Evolutionary conservation across 768 basidiomycete species (phyloP).

Genomic region (Austroboletus eburneus): DNA sequence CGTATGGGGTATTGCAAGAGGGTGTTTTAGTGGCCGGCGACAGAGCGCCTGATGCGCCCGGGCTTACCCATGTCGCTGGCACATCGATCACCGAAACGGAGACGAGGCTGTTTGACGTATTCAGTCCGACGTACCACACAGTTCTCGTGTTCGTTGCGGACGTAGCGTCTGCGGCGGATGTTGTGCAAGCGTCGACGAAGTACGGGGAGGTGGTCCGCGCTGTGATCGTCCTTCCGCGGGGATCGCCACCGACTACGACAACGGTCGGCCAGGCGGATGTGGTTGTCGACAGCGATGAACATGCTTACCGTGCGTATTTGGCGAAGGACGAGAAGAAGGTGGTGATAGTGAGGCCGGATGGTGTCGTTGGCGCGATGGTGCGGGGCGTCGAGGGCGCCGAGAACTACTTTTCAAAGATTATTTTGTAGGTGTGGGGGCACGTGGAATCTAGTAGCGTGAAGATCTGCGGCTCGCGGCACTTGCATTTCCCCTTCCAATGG

Average conservation of each 20-base stretch:
- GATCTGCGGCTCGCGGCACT: too few species aligned
- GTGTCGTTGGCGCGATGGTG: conserved; percentile 35
- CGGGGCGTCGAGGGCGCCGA: conserved; percentile 12
- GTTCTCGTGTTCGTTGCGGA: conserved; percentile 27
- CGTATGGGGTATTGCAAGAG: conserved; percentile 21
- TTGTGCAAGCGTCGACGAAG: conserved; percentile 4
- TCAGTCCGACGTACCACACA: conserved; percentile 22
- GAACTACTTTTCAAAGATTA: conserved; percentile 18
- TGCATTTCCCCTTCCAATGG: too few species aligned
- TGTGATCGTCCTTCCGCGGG: conserved; percentile 6
- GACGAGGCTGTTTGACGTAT: conserved; percentile 22
- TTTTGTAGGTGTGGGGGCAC: conserved; percentile 1
- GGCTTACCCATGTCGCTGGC: conserved; percentile 19
- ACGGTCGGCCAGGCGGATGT: conserved; percentile 26
- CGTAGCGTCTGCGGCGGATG: not conserved
- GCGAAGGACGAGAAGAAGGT: conserved; percentile 29
- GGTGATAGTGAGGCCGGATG: conserved; percentile 42
- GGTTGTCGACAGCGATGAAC: conserved; percentile 34
- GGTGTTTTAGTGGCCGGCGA: conserved; percentile 38
- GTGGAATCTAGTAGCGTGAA: too few species aligned
- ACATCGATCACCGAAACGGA: not conserved
- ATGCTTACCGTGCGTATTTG: conserved; percentile 39
- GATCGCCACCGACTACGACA: not conserved
- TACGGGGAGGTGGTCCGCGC: conserved; percentile 6
- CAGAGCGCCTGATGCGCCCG: conserved; percentile 42